phyloP scores from a whole-genome alignment of 1,139 yeast genomes.

The Pneumocystis jirovecii region DNA sequence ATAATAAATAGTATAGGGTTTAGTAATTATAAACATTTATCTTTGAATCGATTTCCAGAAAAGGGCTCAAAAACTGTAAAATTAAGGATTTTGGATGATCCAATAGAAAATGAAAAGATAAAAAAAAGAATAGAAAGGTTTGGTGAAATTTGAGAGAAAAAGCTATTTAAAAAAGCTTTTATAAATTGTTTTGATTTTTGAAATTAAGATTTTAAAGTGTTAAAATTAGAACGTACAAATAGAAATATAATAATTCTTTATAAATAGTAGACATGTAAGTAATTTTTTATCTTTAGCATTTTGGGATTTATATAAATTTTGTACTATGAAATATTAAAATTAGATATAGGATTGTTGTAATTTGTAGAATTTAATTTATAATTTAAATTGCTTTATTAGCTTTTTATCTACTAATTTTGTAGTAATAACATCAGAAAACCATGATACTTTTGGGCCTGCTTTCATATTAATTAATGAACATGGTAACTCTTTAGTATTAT shows the following conservation, averaged over 20 bases:
- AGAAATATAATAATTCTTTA: neutral
- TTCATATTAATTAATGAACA: constrained; percentile 88
- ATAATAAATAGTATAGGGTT: neutral
- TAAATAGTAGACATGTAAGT: neutral
- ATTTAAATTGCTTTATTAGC: neutral
- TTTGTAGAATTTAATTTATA: constrained; percentile 16
- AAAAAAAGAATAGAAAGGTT: constrained; percentile 11
- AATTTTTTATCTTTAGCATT: neutral
- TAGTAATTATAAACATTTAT: neutral
- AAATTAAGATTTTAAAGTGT: neutral
- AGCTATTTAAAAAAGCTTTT: neutral
- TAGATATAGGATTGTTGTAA: neutral
- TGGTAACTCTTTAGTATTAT: constrained; percentile 93
- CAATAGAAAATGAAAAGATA: constrained; percentile 11
- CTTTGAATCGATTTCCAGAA: neutral
- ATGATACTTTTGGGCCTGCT: constrained; percentile 88
- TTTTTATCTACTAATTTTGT: constrained; percentile 53
- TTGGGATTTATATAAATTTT: neutral
- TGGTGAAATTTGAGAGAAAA: neutral
- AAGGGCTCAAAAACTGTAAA: constrained; percentile 4
- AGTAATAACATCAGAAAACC: constrained; percentile 97
- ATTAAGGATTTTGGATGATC: constrained; percentile 8
- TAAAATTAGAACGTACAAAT: neutral
- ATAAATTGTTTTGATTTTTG: constrained; percentile 3
- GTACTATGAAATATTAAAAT: neutral